Evolutionary conservation across 2,329 filamentous ascomycete genomes (phyloP), one percentile per base, ranked within the genome.

Genomic region (Eutypella sp.): DNA sequence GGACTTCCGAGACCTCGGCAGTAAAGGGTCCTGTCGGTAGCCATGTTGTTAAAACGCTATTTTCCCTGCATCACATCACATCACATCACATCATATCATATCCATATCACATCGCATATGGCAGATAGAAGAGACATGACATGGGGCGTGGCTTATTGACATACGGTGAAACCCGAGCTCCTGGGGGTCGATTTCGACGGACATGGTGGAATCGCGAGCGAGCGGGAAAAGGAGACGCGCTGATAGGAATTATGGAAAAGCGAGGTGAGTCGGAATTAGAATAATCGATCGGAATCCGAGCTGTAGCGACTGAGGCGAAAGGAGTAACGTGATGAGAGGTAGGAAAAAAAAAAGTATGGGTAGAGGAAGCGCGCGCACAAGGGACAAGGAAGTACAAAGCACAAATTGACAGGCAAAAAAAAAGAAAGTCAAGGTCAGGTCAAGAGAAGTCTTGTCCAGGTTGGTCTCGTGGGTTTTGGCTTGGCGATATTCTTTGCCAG

Each of bases 81-180:
- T 7, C 15, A 39, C 7, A 39, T n/a, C 18, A 8, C n/a, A n/a
- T 39, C 36, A 22, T n/a, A 39, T 39, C 7, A 10, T 39, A 24
- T 24, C 19, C 6, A 39, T 7, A 23, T 24, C 10, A n/a, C n/a
- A n/a, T n/a, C n/a, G n/a, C 19, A 39, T n/a, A n/a, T 33, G 29
- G 29, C 29, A 7, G 23, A 20, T 18, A 24, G n/a, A 23, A 25
- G 19, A 36, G 13, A 44, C 27, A 31, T 36, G 22, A 16, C 20
- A 44, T 23, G 40, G 50, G 40, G 38, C 18, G 36, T 43, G 37
- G 45, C 50, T 41, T n/a, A n/a, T 58, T 47, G 51, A 78, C 86
- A 64, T 78, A 97, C 93, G 87, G 72, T 84, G 86, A 74, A 99
- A 99, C 73, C 83, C 87, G 66, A 99, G 83, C 79, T 97, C 93